A percentile compares a stretch with the other conserved stretches of the same genome.
Conservation (phyloP, 495 filamentous ascomycete genomes). For the Penicillium nucicola region DNA sequence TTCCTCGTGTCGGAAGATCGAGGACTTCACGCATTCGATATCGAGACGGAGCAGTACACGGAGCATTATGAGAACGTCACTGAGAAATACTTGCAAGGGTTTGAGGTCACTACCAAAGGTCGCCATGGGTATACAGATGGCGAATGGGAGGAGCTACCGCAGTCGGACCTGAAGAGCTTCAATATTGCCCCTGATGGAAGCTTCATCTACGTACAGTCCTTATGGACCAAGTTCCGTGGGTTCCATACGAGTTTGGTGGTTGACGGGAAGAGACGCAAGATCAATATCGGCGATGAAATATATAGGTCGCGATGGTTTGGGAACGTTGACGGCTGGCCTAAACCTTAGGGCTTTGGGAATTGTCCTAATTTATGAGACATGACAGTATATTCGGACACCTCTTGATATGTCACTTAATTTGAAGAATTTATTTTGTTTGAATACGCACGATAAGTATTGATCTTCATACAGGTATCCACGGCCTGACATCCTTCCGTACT, state of each 20-base stretch:
- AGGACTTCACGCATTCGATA: conserved; percentile 1
- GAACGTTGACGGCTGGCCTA: conserved; percentile 27
- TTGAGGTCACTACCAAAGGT: conserved; percentile 24
- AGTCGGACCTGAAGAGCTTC: conserved; percentile 27
- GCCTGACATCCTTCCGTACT: no score
- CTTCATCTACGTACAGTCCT: conserved; percentile 28
- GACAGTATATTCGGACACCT: no score
- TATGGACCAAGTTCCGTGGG: conserved; percentile 22
- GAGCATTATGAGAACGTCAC: conserved; percentile 14
- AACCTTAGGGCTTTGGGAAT: conserved; percentile 1
- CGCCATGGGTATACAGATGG: conserved; percentile 18
- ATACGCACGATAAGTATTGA: no score
- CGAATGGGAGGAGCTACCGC: conserved; percentile 18
- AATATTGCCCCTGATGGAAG: conserved; percentile 25
- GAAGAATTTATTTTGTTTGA: no score
- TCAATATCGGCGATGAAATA: conserved; percentile 25
- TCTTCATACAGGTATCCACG: no score
- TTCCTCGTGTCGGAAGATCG: conserved; percentile 3
- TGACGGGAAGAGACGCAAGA: conserved; percentile 14
- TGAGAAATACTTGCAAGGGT: conserved; percentile 22
- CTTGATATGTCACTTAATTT: no score
- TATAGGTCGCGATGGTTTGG: conserved; percentile 28
- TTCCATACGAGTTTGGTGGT: conserved; percentile 27
- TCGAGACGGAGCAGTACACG: not conserved
- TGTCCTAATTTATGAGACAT: no score